Base-by-base conservation (phyloP, 495 filamentous ascomycete species). In the Aspergillus ostianus region DNA sequence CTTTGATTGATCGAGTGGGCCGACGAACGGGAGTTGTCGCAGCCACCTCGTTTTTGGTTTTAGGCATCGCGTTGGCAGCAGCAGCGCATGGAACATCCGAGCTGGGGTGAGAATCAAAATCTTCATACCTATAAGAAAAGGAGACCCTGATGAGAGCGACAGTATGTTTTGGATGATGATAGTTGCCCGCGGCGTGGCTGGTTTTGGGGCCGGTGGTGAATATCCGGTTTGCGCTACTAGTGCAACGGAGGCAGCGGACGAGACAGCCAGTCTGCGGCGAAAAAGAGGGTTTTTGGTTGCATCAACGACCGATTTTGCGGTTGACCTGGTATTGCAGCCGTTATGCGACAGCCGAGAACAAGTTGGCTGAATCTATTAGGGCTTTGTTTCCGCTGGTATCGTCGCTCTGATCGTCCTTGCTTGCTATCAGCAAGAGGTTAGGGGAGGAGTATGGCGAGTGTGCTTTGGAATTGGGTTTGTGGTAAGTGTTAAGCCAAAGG, bases 151-250 rank as follows among this genome's bases (percentile, higher is more conserved):
- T 29, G 18, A 13, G 44, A 27, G 36, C 15, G 17, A 32, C 36
- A 68, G 71, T 0, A 77, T 83, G 76, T 81, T 81, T 56, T 82
- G 77, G 79, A 82, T 84, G 77, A 76, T 85, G 71, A 77, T 81
- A 2, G 66, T 84, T 21, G 76, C 80, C 4, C 71, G 81, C 20
- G 82, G 80, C 10, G 68, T 83, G 27, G 75, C 75, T n/a, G 82
- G 82, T 3, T 80, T 85, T 55, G 81, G 82, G 0, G 72, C 74
- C 5, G 78, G 77, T 8, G 78, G 78, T 57, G 78, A 79, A 64
- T 79, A 80, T 68, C 76, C 78, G 13, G 79, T 79, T 17, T 78
- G 70, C 29, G 72, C 70, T 6, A 75, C 77, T 4, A 73, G 66
- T 50, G 76, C 79, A 12, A 73, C 73, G 8, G 81, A 82, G 63